Percentiles rank a stretch among this genome's conserved stretches.
phyloP scores from a whole-genome alignment of 2,329 filamentous ascomycete genomes.

The Aspergillus piperis region DNA sequence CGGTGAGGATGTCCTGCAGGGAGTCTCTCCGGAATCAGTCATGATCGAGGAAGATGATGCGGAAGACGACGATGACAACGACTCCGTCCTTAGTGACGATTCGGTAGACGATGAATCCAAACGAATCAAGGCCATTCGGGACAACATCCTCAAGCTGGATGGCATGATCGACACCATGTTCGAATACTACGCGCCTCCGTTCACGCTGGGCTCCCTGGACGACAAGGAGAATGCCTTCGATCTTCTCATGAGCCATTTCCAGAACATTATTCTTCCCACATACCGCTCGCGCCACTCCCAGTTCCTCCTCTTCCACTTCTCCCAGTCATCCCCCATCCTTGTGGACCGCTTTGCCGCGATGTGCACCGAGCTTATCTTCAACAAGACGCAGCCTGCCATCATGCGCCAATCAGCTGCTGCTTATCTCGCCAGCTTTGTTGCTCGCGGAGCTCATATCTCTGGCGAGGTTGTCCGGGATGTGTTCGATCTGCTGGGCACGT shows the following conservation, averaged over 20 bases:
- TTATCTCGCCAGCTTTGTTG: conserved; percentile 92
- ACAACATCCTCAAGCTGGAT: conserved; percentile 89
- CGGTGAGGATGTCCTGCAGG: conserved; percentile 66
- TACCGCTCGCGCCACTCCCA: conserved; percentile 92
- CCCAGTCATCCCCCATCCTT: conserved; percentile 75
- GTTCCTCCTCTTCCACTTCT: conserved; percentile 94
- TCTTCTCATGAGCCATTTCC: conserved; percentile 80
- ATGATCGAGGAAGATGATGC: conserved; percentile 36
- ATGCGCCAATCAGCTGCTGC: conserved; percentile 82
- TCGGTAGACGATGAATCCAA: conserved; percentile 51
- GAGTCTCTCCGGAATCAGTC: conserved; percentile 36
- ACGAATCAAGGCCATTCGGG: conserved; percentile 69
- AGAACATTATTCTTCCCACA: conserved; percentile 82
- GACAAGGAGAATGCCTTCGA: conserved; percentile 73
- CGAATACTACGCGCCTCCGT: conserved; percentile 73
- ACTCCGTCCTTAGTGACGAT: conserved; percentile 60
- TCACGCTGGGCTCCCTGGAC: conserved; percentile 67
- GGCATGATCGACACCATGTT: conserved; percentile 86
- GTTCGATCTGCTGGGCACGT: conserved; percentile 74
- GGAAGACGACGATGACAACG: conserved; percentile 67
- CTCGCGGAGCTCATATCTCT: conserved; percentile 80
- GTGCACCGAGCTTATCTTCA: conserved; percentile 71
- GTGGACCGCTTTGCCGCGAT: conserved; percentile 81
- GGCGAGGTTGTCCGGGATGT: conserved; percentile 76
- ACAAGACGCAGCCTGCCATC: conserved; percentile 68